phyloP scores from a whole-genome alignment of 2,329 filamentous ascomycete species.

The Xylariaceae sp. region DNA sequence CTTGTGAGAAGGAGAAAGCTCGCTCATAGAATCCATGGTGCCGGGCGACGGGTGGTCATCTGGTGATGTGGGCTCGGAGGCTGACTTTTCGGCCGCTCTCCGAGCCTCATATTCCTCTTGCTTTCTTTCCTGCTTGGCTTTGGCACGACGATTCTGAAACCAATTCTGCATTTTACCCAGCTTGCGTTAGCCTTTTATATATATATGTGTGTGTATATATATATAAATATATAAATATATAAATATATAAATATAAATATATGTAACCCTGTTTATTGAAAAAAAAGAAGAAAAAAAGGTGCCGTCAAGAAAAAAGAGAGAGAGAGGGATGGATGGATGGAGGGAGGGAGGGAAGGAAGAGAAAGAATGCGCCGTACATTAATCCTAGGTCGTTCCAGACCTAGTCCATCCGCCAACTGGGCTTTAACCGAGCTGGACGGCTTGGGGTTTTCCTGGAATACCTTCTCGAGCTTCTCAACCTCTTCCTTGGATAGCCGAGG shows the following conservation, averaged over 20 bases:
- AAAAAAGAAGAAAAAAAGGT: too few species aligned
- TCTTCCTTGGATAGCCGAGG: constrained; percentile 66
- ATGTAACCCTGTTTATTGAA: too few species aligned
- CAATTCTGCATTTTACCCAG: constrained; percentile 47
- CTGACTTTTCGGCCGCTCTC: constrained; percentile 35
- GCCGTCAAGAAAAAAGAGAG: too few species aligned
- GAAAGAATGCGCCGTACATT: constrained; percentile 43
- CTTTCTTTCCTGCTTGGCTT: constrained; percentile 60
- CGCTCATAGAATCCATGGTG: constrained; percentile 23
- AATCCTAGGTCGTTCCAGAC: constrained; percentile 58
- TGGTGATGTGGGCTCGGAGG: constrained; percentile 33
- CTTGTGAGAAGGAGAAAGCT: constrained; percentile 31
- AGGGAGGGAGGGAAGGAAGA: neutral
- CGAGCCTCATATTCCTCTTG: constrained; percentile 45
- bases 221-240: too few species aligned
- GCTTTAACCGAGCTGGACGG: constrained; percentile 58
- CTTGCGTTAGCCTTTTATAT: constrained; percentile 17
- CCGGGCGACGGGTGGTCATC: constrained; percentile 20
- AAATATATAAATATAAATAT: too few species aligned
- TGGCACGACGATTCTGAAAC: constrained; percentile 62
- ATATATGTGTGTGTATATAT: too few species aligned
- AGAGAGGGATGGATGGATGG: neutral
- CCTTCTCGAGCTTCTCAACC: constrained; percentile 61
- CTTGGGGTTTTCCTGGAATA: constrained; percentile 60
- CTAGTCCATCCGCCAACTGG: constrained; percentile 54